These are phyloP conservation scores for Persicaria tinctoria DNA, from an alignment of 148 eudicot species.

Conservation along the genomic window DNA sequence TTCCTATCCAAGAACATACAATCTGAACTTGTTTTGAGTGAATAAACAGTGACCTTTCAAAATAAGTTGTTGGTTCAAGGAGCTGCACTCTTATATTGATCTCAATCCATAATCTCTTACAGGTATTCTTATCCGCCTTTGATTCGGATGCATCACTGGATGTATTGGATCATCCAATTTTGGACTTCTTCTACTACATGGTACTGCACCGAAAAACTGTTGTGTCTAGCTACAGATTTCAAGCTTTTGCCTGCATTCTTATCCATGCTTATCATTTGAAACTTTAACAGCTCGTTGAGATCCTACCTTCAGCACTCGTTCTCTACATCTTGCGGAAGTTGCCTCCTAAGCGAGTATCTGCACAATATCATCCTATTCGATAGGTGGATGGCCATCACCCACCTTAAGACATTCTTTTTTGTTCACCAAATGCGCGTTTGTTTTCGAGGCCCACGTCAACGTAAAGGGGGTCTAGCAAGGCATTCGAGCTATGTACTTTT, in stretches of 20 bases:
- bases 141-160: constrained; percentile 70
- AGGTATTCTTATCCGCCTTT: constrained; percentile 80
- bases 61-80: neutral
- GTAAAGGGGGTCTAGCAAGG: constrained; percentile 7
- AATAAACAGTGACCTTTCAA: neutral
- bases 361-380: constrained; percentile 64
- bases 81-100: neutral
- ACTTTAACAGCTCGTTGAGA: constrained; percentile 71
- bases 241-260: neutral
- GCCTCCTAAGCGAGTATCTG: constrained; percentile 75
- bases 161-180: constrained; percentile 74
- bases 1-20: constrained; percentile 4
- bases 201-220: constrained; percentile 25
- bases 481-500: neutral
- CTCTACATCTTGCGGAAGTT: constrained; percentile 76
- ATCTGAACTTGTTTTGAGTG: neutral
- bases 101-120: constrained; percentile 16
- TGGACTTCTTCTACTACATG: constrained; percentile 72
- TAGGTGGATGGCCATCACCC: constrained; percentile 21
- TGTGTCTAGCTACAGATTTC: neutral
- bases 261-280: neutral
- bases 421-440: neutral
- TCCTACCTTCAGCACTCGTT: constrained; percentile 87
- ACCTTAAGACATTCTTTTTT: constrained; percentile 1
- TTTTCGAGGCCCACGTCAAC: neutral